phyloP scores from a whole-genome alignment of 2,329 filamentous ascomycete genomes.

The Chaetomium olivaceum region DNA sequence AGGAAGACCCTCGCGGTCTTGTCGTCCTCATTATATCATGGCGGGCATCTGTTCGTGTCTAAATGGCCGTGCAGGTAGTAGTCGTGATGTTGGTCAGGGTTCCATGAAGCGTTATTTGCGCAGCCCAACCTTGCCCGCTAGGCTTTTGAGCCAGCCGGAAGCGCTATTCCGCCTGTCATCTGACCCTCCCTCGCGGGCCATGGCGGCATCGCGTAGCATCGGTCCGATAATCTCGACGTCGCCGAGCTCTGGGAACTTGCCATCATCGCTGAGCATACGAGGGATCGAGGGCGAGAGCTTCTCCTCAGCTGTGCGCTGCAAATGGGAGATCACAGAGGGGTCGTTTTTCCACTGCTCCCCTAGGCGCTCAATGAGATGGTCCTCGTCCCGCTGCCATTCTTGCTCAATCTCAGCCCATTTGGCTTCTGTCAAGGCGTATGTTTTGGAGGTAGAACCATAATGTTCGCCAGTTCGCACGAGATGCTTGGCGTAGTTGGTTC shows the following conservation, averaged over 20 bases:
- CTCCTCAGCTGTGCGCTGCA: constrained; percentile 50
- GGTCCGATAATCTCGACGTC: constrained; percentile 93
- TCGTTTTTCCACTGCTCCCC: constrained; percentile 39
- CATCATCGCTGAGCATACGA: constrained; percentile 67
- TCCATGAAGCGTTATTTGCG: constrained; percentile 30
- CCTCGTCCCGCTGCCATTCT: constrained; percentile 71
- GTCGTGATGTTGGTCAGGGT: neutral
- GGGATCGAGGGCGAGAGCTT: constrained; percentile 66
- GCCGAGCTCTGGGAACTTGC: constrained; percentile 85
- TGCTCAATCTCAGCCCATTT: constrained; percentile 85
- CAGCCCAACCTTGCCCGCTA: constrained; percentile 48
- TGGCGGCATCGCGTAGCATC: constrained; percentile 68
- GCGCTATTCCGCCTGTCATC: constrained; percentile 47
- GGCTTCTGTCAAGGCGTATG: constrained; percentile 78
- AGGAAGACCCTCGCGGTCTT: neutral
- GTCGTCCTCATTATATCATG: constrained; percentile 17
- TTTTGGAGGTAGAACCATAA: constrained; percentile 86
- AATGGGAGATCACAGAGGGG: constrained; percentile 29
- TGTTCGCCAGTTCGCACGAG: constrained; percentile 85
- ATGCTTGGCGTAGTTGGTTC: constrained; percentile 86
- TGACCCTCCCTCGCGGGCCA: constrained; percentile 46
- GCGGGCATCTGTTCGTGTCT: neutral
- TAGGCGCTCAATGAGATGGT: constrained; percentile 60
- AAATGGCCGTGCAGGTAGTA: neutral
- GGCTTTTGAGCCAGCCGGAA: constrained; percentile 50